These are phyloP conservation scores for Penicillium diatomitis DNA, from an alignment of 495 filamentous ascomycete species.

Conservation along the genomic window DNA sequence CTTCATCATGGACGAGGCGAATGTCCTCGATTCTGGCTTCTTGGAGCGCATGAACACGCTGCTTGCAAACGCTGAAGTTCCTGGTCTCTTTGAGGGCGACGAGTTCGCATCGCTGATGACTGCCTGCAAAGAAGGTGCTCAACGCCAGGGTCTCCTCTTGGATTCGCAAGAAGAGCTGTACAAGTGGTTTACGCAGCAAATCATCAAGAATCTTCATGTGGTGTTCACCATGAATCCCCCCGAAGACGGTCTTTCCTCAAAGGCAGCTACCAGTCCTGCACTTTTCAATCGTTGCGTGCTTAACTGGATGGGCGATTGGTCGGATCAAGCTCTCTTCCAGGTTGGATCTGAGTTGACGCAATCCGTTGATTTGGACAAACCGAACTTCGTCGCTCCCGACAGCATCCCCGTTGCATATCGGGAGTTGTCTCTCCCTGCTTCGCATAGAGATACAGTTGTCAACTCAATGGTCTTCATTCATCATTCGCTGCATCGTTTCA, in stretches of 20 bases:
- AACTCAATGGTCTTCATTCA: slow-evolving; percentile 99
- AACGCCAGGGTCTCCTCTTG: slow-evolving; percentile 86
- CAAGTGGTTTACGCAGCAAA: slow-evolving; percentile 99
- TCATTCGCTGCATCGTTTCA: slow-evolving; percentile 85
- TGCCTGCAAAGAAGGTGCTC: slow-evolving; percentile 94
- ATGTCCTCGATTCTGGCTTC: slow-evolving; percentile 97
- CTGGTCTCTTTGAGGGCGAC: slow-evolving; percentile 95
- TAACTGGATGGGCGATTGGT: slow-evolving; percentile 99
- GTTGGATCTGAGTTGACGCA: slow-evolving; percentile 93
- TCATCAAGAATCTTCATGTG: slow-evolving; percentile 96
- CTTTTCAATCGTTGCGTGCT: slow-evolving; percentile 98
- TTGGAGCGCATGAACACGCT: slow-evolving; percentile 98
- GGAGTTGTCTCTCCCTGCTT: slow-evolving; percentile 71
- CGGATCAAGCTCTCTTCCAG: slow-evolving; percentile 96
- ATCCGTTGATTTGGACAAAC: slow-evolving; percentile 84
- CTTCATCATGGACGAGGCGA: slow-evolving; percentile 99
- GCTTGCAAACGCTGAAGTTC: slow-evolving; percentile 95
- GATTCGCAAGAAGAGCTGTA: slow-evolving; percentile 98
- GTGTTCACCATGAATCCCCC: slow-evolving; percentile 99
- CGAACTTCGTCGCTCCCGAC: slow-evolving; percentile 78
- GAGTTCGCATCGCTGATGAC: slow-evolving; percentile 96
- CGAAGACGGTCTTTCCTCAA: slow-evolving; percentile 86
- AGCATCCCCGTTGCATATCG: slow-evolving; percentile 87
- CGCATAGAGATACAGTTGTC: slow-evolving; percentile 81
- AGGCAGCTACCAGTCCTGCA: slow-evolving; percentile 93